phyloP scores from a whole-genome alignment of 2,329 filamentous ascomycete genomes.

The Pseudocercospora musae region DNA sequence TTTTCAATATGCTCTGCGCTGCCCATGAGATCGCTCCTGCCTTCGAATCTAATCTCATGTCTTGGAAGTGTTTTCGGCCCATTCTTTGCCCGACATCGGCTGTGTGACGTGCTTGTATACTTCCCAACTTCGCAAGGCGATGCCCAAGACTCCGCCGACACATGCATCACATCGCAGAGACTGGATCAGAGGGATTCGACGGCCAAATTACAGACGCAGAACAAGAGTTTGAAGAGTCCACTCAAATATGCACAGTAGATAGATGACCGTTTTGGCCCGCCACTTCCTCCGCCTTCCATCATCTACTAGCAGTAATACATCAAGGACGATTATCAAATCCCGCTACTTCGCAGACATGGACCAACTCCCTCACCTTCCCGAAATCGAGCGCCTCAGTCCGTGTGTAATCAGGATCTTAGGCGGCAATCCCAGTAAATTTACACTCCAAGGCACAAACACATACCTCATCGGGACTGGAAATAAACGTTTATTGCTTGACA shows the following conservation, averaged over 20 bases:
- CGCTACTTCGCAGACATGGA: conserved; percentile 2
- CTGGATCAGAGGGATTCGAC: not conserved
- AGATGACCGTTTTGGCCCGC: not conserved
- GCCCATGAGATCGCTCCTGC: not conserved
- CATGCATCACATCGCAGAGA: not conserved
- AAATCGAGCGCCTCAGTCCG: conserved; percentile 74
- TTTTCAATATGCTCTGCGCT: not conserved
- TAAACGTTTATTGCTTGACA: conserved; percentile 79
- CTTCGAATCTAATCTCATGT: not conserved
- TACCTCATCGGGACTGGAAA: conserved; percentile 80
- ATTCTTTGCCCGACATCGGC: not conserved
- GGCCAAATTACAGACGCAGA: not conserved
- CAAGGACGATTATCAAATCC: not conserved
- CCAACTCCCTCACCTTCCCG: conserved; percentile 60
- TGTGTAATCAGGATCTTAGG: conserved; percentile 79
- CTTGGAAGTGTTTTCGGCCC: not conserved
- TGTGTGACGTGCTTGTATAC: not conserved
- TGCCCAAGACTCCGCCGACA: not conserved
- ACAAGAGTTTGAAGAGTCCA: not conserved
- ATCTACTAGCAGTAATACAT: not conserved
- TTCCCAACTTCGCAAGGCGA: not conserved
- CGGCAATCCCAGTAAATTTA: conserved; percentile 83
- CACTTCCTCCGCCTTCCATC: not conserved
- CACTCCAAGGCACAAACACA: conserved; percentile 82
- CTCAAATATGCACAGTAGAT: not conserved